Evolutionary conservation across 1,284 basidiomycete genomes (phyloP).

Genomic region (Sanghuangporus weigelae): DNA sequence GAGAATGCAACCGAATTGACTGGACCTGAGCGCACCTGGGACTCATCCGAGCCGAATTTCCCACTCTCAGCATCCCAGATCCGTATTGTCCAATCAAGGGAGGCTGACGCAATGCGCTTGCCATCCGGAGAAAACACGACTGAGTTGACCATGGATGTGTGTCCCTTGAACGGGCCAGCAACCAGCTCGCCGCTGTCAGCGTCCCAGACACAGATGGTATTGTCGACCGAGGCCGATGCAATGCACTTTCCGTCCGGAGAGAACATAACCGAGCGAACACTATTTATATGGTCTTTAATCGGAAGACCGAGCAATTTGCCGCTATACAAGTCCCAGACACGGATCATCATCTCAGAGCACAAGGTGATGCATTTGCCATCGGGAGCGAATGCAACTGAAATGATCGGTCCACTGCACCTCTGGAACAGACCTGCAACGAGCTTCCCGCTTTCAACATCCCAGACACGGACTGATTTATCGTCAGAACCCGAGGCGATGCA

Average conservation of each 20-base stretch:
- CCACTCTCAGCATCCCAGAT: background rate
- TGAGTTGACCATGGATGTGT: background rate
- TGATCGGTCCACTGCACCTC: no score
- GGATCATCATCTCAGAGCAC: background rate
- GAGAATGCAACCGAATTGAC: background rate
- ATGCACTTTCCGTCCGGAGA: background rate
- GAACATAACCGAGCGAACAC: background rate
- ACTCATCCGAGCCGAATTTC: background rate
- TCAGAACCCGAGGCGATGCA: background rate
- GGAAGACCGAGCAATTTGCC: background rate
- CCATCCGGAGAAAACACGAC: background rate
- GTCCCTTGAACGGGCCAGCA: background rate
- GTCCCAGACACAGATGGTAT: slow-evolving; percentile 15
- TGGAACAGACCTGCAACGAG: background rate
- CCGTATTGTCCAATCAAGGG: background rate
- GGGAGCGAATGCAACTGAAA: no score
- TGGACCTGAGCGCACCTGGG: background rate
- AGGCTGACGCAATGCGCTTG: background rate
- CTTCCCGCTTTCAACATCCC: background rate
- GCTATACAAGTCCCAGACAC: background rate
- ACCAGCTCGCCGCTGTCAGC: background rate
- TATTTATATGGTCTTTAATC: background rate
- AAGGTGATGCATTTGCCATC: background rate
- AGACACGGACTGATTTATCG: background rate
- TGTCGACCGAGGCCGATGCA: background rate